These are phyloP conservation scores for Sphaerulina populicola DNA, from an alignment of 2,329 filamentous ascomycete genomes.

Conservation along the genomic window DNA sequence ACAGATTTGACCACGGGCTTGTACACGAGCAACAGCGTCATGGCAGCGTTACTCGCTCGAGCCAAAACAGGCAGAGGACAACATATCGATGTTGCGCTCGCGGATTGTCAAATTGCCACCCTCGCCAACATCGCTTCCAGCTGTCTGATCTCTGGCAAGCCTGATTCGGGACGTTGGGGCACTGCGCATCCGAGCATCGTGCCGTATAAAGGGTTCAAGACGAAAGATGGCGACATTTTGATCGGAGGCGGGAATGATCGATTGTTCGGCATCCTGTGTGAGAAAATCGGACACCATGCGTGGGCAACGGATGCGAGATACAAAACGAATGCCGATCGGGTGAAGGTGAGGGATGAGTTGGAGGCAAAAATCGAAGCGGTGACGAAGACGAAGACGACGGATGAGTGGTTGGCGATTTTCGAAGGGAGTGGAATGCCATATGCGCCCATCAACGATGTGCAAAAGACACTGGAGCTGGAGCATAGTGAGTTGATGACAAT, in stretches of 20 bases:
- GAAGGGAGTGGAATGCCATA: constrained; percentile 93
- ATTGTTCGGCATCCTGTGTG: constrained; percentile 53
- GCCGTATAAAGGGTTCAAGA: constrained; percentile 76
- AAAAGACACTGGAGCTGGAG: constrained; percentile 70
- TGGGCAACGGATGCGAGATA: constrained; percentile 52
- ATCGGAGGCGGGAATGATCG: constrained; percentile 57
- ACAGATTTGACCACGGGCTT: constrained; percentile 92
- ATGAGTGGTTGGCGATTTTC: constrained; percentile 77
- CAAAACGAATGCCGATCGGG: constrained; percentile 51
- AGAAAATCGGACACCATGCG: constrained; percentile 49
- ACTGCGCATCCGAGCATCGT: constrained; percentile 98
- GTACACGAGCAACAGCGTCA: constrained; percentile 90
- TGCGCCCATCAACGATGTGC: constrained; percentile 87
- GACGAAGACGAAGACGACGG: constrained; percentile 68
- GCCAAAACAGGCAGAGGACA: constrained; percentile 71
- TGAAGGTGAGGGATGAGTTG: constrained; percentile 63
- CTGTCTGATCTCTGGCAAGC: constrained; percentile 76
- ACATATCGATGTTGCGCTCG: constrained; percentile 83
- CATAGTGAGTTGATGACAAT: constrained; percentile 56
- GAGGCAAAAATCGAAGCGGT: constrained; percentile 70
- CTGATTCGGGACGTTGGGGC: constrained; percentile 85
- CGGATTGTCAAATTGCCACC: constrained; percentile 90
- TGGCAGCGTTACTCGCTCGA: constrained; percentile 79
- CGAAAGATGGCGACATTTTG: constrained; percentile 54
- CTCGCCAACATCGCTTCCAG: constrained; percentile 93